Base-by-base conservation (phyloP, 225 moss, liverwort and hornwort genomes). In the Sphagnum contortum region DNA sequence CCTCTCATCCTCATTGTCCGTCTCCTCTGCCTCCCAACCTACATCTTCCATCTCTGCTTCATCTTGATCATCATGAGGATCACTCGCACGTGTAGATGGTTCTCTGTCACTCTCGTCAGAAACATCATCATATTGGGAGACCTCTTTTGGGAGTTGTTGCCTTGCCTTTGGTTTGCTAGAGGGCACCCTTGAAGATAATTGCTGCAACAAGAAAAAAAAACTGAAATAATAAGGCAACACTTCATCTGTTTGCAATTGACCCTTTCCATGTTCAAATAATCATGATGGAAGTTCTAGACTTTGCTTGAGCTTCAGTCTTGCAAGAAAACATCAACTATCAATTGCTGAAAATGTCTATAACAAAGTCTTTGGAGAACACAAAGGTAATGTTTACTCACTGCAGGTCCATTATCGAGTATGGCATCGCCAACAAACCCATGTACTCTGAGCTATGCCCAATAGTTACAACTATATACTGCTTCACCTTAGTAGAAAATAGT, bases 31-130 rank as follows among this genome's bases (percentile, higher is more conserved):
- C 64, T 79, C 73, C 83, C 87, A 67, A 79, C 89, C 66, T 70
- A 85, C 76, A 73, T 80, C 68, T 61, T 76, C 67, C 69, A 69
- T 62, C 68, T 74, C 54, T 75, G 8, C 67, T 48, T 50, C 67
- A 65, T 84, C 91, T 4, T 88, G 91, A 2, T 68, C 76, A 8
- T 72, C 75, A 57, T 81, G 87, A 48, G 78, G 83, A 12, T 94
- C 94, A 70, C 88, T 88, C 63, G 88, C 94, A 57, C 82, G 89
- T 45, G 67, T 85, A 8, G 89, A 91, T 66, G 83, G 82, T 69
- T 95, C 94, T 62, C 73, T 76, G 50, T 92, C 94, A 59, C 85
- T 81, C 4, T 88, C 91, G n/a, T 91, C 88, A 7, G 89, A 86
- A 66, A 81, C 67, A 51, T 65, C 82, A 72, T 95, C 86, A 70